phyloP scores from a whole-genome alignment of 2,329 filamentous ascomycete genomes.

The Alternaria metachromatica region DNA sequence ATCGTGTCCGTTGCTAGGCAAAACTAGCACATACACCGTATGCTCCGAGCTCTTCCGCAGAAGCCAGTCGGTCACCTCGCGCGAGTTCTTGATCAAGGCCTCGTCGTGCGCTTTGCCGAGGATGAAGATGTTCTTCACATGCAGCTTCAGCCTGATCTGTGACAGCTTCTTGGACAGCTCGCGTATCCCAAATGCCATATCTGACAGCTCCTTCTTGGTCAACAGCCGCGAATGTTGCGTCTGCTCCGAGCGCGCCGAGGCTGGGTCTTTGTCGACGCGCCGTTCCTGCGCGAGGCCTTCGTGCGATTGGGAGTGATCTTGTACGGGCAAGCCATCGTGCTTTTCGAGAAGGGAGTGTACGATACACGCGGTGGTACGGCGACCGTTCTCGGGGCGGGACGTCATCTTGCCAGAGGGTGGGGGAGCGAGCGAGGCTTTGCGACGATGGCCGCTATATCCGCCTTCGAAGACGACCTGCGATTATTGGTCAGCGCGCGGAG shows the following conservation, averaged over 20 bases:
- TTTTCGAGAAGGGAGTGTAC: constrained; percentile 66
- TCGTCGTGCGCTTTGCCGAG: constrained; percentile 92
- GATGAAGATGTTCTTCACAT: constrained; percentile 82
- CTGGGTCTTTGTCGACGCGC: constrained; percentile 53
- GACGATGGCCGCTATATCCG: constrained; percentile 57
- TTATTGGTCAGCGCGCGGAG: constrained; percentile 7
- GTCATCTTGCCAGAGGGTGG: constrained; percentile 31
- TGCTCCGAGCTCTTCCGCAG: constrained; percentile 75
- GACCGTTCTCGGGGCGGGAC: constrained; percentile 45
- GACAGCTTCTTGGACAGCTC: constrained; percentile 87
- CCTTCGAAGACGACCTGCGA: constrained; percentile 64
- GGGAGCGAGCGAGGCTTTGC: constrained; percentile 66
- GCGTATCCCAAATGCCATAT: constrained; percentile 96
- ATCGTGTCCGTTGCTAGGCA: neutral
- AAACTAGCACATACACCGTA: constrained; percentile 65
- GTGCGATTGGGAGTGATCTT: constrained; percentile 36
- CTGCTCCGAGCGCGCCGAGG: constrained; percentile 40
- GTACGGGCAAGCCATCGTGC: constrained; percentile 42
- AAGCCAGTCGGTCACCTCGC: constrained; percentile 81
- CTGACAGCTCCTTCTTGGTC: constrained; percentile 91
- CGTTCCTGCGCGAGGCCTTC: constrained; percentile 45
- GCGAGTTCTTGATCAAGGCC: constrained; percentile 76
- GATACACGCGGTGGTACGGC: constrained; percentile 62
- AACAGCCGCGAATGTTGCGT: constrained; percentile 72
- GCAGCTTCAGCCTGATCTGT: constrained; percentile 80